Evolutionary conservation across 345 rosid genomes (phyloP).

Genomic region (Acer yangbiense): DNA sequence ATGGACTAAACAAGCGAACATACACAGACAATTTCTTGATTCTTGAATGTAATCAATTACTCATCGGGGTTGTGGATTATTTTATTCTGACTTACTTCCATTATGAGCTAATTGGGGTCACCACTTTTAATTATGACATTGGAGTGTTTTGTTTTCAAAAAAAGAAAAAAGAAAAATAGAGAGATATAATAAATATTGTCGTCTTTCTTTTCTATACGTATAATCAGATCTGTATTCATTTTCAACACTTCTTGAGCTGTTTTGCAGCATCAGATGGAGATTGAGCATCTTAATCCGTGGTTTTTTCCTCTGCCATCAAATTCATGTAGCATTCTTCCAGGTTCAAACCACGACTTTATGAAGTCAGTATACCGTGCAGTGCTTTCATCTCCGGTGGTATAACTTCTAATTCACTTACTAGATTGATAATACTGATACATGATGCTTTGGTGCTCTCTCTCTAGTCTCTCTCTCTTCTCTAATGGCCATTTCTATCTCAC

Average conservation of each 20-base stretch:
- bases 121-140: background rate
- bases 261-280: constrained; percentile 48
- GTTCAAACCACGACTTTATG: constrained; percentile 80
- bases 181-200: background rate
- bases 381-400: constrained; percentile 94
- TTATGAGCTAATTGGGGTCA: background rate
- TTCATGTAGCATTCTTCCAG: constrained; percentile 61
- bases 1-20: background rate
- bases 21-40: background rate
- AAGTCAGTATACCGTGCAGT: constrained; percentile 67
- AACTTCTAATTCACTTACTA: constrained; percentile 23
- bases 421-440: background rate
- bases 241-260: constrained; percentile 7
- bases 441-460: constrained; percentile 7
- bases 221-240: background rate
- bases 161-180: background rate
- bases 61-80: background rate
- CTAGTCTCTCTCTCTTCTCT: background rate
- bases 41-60: background rate
- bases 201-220: background rate
- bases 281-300: constrained; percentile 78
- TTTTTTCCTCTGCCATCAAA: constrained; percentile 76
- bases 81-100: background rate
- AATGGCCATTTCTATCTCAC: background rate
- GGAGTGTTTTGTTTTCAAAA: background rate